Percentiles rank a stretch among this genome's conserved stretches.
Evolutionary conservation across 2,329 filamentous ascomycete genomes (phyloP).

Genomic region (Arachnomyces sp.): DNA sequence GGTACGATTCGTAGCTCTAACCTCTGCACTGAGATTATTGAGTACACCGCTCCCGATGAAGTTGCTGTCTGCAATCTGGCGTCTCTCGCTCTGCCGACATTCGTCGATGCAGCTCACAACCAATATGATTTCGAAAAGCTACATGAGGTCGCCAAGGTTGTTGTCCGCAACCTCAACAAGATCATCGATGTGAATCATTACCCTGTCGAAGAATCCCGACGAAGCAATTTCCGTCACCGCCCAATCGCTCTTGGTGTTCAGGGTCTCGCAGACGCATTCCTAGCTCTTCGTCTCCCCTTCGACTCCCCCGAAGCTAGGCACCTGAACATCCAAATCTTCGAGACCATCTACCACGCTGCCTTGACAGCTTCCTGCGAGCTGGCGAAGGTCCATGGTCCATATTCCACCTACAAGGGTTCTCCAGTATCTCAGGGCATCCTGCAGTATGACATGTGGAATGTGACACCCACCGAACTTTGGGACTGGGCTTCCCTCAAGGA

Average conservation of each 20-base stretch:
- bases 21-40: conserved; percentile 96
- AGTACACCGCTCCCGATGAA: conserved; percentile 95
- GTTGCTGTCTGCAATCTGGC: conserved; percentile 98
- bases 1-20: conserved; percentile 98
- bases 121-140: conserved; percentile 94
- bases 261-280: conserved; percentile 95
- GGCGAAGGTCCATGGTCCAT: conserved; percentile 74
- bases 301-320: conserved; percentile 90
- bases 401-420: conserved; percentile 85
- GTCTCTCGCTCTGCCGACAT: conserved; percentile 84
- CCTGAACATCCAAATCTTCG: conserved; percentile 97
- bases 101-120: conserved; percentile 76
- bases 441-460: conserved; percentile 98
- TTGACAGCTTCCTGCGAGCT: conserved; percentile 83
- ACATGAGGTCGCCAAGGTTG: conserved; percentile 85
- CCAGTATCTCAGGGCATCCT: conserved; percentile 92
- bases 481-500: conserved; percentile 87
- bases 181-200: conserved; percentile 99
- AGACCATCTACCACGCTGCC: conserved; percentile 97
- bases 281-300: conserved; percentile 92
- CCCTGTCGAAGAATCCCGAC: conserved; percentile 85
- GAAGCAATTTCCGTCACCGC: conserved; percentile 95
- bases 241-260: conserved; percentile 96
- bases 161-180: conserved; percentile 93
- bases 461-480: conserved; percentile 90